These are phyloP conservation scores for Brachypodium distachyon DNA, from an alignment of 202 grass and related monocot species.

Conservation along the genomic window DNA sequence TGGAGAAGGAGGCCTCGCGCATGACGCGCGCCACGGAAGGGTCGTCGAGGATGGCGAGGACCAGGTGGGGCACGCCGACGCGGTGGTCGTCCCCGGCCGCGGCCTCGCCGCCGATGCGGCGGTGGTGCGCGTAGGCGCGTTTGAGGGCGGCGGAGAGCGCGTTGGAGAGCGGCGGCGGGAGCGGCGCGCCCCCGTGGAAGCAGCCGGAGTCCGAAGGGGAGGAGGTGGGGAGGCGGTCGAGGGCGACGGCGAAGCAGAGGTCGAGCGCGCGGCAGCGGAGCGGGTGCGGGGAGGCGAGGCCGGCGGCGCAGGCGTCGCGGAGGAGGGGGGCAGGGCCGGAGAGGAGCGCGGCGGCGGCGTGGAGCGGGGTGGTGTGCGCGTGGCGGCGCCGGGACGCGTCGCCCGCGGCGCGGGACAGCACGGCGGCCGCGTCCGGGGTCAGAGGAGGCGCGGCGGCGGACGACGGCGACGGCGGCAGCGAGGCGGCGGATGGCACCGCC, in stretches of 20 bases:
- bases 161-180: slow-evolving; percentile 62
- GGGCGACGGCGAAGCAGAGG: slow-evolving; percentile 83
- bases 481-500: slow-evolving; percentile 1
- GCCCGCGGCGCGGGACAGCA: slow-evolving; percentile 44
- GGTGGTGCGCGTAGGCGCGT: slow-evolving; percentile 82
- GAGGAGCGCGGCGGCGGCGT: slow-evolving; percentile 71
- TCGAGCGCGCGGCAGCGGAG: slow-evolving; percentile 87
- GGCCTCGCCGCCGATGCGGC: slow-evolving; percentile 33
- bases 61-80: slow-evolving; percentile 75
- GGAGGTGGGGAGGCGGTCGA: slow-evolving; percentile 66
- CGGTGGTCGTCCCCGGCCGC: slow-evolving; percentile 53
- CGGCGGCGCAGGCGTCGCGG: slow-evolving; percentile 59
- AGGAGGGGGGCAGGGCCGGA: slow-evolving; percentile 51
- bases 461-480: slow-evolving; percentile 21
- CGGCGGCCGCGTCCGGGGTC: slow-evolving; percentile 57
- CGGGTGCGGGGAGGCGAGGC: slow-evolving; percentile 41
- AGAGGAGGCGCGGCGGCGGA: slow-evolving; percentile 49
- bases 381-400: slow-evolving; percentile 64
- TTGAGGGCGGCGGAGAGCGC: slow-evolving; percentile 85
- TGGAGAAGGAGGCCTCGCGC: slow-evolving; percentile 88
- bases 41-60: slow-evolving; percentile 82
- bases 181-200: neutral
- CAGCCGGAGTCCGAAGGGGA: neutral
- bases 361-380: slow-evolving; percentile 76
- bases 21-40: slow-evolving; percentile 93